Percentiles rank a stretch among this genome's conserved stretches.
Conservation (phyloP, 2,329 filamentous ascomycete species). For the Xylariaceae sp. region DNA sequence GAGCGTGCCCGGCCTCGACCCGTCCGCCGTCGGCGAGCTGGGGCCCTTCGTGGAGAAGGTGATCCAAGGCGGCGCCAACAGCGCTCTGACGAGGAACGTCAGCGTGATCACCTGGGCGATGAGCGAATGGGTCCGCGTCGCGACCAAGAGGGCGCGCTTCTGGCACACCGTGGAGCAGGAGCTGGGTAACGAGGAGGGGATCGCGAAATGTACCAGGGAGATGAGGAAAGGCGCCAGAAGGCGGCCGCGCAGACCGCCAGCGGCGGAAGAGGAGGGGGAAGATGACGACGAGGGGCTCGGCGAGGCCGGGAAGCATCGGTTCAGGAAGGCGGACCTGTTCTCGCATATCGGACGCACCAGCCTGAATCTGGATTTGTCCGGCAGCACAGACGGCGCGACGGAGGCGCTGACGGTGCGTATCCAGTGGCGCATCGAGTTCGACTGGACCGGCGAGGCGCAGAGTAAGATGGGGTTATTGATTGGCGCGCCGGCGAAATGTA, state of each 20-base stretch:
- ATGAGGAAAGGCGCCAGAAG: conserved; percentile 33
- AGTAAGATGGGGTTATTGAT: conserved; percentile 59
- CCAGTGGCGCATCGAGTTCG: conserved; percentile 66
- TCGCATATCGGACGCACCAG: conserved; percentile 57
- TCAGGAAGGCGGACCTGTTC: conserved; percentile 50
- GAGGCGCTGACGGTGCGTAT: conserved; percentile 52
- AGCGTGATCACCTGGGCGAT: conserved; percentile 67
- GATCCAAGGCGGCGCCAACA: conserved; percentile 40
- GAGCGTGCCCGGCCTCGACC: conserved; percentile 57
- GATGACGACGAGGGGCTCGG: conserved; percentile 22
- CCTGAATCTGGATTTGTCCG: conserved; percentile 48
- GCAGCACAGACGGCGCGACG: conserved; percentile 34
- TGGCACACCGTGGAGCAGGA: conserved; percentile 60
- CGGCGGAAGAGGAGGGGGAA: conserved; percentile 25
- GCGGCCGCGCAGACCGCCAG: conserved; percentile 25
- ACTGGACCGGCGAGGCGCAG: conserved; percentile 73
- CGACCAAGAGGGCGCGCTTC: conserved; percentile 61
- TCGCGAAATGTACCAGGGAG: conserved; percentile 35
- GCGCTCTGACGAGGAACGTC: conserved; percentile 58
- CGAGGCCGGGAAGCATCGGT: conserved; percentile 19
- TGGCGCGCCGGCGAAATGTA: conserved; percentile 65
- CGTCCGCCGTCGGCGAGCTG: conserved; percentile 61
- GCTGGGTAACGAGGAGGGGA: conserved; percentile 43
- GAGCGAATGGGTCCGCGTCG: conserved; percentile 67
- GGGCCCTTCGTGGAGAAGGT: conserved; percentile 54